Evolutionary conservation across 768 basidiomycete species (phyloP).

Genomic region (Boletellus ananiceps): DNA sequence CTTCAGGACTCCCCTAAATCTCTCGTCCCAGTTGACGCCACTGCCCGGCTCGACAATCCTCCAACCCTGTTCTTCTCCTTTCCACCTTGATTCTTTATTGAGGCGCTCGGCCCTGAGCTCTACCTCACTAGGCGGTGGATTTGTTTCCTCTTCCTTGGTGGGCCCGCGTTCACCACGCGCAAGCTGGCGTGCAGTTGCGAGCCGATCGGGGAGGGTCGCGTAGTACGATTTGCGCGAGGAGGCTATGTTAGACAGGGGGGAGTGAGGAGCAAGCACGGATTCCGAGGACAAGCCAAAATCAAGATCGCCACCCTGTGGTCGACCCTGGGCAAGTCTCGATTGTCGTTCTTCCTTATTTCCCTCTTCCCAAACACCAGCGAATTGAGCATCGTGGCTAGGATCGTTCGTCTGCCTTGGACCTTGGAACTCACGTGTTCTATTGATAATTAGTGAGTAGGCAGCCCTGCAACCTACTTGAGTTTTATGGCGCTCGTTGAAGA

Average conservation of each 20-base stretch:
- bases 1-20: conserved; percentile 55
- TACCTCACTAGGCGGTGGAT: conserved; percentile 83
- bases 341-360: conserved; percentile 4
- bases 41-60: conserved; percentile 61
- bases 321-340: not conserved
- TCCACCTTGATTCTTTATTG: conserved; percentile 88
- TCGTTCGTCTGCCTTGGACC: conserved; percentile 27
- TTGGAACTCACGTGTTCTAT: conserved; percentile 55
- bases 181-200: conserved; percentile 71
- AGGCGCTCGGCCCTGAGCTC: conserved; percentile 84
- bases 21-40: conserved; percentile 71
- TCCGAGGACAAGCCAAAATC: conserved; percentile 72
- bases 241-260: conserved; percentile 54
- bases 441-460: conserved; percentile 68
- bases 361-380: conserved; percentile 1
- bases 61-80: conserved; percentile 75
- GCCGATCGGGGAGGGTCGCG: conserved; percentile 56
- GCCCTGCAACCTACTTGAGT: conserved; percentile 80
- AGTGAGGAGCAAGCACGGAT: conserved; percentile 61
- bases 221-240: conserved; percentile 77
- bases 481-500: conserved; percentile 84
- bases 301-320: conserved; percentile 48
- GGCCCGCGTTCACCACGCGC: conserved; percentile 70
- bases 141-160: conserved; percentile 76
- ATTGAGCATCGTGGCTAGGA: conserved; percentile 17